A percentile compares a stretch with the other conserved stretches of the same genome.
Conservation (phyloP, 2,329 filamentous ascomycete genomes). For the Aspergillus novoparasiticus region DNA sequence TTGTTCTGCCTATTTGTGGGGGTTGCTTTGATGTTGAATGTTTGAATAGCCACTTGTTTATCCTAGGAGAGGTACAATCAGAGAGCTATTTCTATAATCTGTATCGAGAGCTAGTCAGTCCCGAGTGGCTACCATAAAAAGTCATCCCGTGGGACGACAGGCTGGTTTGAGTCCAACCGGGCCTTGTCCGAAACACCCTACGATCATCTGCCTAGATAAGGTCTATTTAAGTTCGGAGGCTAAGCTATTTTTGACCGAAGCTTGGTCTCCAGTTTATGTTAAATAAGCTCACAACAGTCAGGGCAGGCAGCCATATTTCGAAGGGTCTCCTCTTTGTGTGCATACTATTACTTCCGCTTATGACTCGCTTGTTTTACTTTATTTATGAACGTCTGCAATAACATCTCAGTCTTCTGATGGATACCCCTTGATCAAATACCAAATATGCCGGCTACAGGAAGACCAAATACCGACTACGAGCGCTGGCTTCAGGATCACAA, state of each 20-base stretch:
- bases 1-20: neutral
- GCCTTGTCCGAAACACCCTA: neutral
- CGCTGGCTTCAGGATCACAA: slow-evolving; percentile 5
- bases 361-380: neutral
- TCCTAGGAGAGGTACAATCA: neutral
- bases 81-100: neutral
- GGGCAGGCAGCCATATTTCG: neutral
- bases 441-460: neutral
- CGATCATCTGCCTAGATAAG: neutral
- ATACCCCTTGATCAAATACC: neutral
- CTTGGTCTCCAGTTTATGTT: neutral
- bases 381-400: neutral
- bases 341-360: neutral
- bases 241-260: neutral
- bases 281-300: neutral
- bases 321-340: neutral
- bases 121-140: neutral
- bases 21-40: neutral
- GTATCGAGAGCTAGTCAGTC: neutral
- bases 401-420: too few species aligned
- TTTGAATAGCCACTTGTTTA: neutral
- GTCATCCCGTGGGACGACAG: neutral
- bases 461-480: slow-evolving; percentile 8
- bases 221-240: neutral
- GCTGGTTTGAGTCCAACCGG: neutral